These are phyloP conservation scores for Ascochyta fabae DNA, from an alignment of 2,329 filamentous ascomycete species.

Conservation along the genomic window DNA sequence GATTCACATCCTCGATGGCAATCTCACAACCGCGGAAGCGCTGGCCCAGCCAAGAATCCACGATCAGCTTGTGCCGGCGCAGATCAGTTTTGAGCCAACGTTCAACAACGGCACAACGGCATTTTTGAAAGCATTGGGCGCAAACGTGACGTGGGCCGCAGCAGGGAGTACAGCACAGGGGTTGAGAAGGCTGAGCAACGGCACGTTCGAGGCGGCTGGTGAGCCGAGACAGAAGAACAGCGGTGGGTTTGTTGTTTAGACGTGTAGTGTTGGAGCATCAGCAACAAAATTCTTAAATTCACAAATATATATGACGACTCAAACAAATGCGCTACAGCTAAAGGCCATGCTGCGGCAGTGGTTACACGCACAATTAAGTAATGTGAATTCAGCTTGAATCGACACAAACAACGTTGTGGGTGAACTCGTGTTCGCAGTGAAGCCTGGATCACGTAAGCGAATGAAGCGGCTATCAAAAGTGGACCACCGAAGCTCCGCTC, in stretches of 20 bases:
- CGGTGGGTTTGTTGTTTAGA: constrained; percentile 65
- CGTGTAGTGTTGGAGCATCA: background rate
- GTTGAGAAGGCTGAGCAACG: constrained; percentile 65
- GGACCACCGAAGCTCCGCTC: constrained; percentile 13
- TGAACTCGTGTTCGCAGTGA: background rate
- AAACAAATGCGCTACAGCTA: too few relatives aligned
- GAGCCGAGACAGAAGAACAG: constrained; percentile 78
- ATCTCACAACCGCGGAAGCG: constrained; percentile 65
- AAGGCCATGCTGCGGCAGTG: too few relatives aligned
- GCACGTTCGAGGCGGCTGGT: constrained; percentile 76
- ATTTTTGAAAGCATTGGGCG: constrained; percentile 68
- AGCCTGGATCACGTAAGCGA: constrained; percentile 7
- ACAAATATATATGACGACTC: background rate
- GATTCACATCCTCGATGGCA: constrained; percentile 73
- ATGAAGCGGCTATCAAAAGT: constrained; percentile 11
- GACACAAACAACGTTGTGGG: background rate
- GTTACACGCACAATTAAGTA: background rate
- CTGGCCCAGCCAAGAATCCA: constrained; percentile 74
- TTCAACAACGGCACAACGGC: constrained; percentile 71
- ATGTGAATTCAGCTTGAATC: too few relatives aligned
- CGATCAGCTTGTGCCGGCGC: constrained; percentile 80
- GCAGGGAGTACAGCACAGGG: constrained; percentile 76
- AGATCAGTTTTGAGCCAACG: constrained; percentile 69
- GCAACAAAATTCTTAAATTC: background rate
- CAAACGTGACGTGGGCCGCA: constrained; percentile 74